A percentile compares a stretch with the other conserved stretches of the same genome.
Conservation (phyloP, 31 red algal genomes). For the Odonthalia washingtoniensis region DNA sequence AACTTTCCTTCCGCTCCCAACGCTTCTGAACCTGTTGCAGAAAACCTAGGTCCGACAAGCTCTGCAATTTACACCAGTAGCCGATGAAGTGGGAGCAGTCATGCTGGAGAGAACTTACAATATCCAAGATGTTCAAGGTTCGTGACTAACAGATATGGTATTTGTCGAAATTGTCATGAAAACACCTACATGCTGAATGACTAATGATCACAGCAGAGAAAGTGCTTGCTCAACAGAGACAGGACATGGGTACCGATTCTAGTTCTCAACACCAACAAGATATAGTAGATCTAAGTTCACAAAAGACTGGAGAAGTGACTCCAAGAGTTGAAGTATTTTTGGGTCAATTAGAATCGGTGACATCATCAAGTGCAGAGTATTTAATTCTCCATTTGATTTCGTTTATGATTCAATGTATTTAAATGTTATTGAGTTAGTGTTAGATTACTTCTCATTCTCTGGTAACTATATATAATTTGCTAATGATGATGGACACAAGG, state of each 20-base stretch:
- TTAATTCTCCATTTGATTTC: slow-evolving; percentile 83
- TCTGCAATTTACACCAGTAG: too few relatives aligned
- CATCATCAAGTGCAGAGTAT: slow-evolving; percentile 71
- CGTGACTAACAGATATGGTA: slow-evolving; percentile 85
- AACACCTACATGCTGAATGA: too few relatives aligned
- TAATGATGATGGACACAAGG: slow-evolving; percentile 53
- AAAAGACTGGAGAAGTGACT: slow-evolving; percentile 68
- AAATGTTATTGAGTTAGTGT: slow-evolving; percentile 60
- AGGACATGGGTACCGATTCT: too few relatives aligned
- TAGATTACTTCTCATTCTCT: slow-evolving; percentile 66
- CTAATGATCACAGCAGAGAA: too few relatives aligned
- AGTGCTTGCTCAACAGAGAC: too few relatives aligned
- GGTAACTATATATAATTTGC: slow-evolving; percentile 56
- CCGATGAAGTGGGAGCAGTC: slow-evolving; percentile 11
- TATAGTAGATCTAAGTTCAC: background rate
- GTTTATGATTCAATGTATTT: slow-evolving; percentile 78
- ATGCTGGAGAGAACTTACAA: slow-evolving; percentile 64
- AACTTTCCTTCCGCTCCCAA: slow-evolving; percentile 2
- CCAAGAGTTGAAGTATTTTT: slow-evolving; percentile 77
- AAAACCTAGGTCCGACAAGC: too few relatives aligned
- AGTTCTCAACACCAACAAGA: too few relatives aligned
- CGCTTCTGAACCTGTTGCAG: too few relatives aligned
- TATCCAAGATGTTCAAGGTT: slow-evolving; percentile 89
- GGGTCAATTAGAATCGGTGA: slow-evolving; percentile 54
- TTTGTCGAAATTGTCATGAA: slow-evolving; percentile 94